phyloP scores from a whole-genome alignment of 78 protist species.

The Cavenderia fasciculata region DNA sequence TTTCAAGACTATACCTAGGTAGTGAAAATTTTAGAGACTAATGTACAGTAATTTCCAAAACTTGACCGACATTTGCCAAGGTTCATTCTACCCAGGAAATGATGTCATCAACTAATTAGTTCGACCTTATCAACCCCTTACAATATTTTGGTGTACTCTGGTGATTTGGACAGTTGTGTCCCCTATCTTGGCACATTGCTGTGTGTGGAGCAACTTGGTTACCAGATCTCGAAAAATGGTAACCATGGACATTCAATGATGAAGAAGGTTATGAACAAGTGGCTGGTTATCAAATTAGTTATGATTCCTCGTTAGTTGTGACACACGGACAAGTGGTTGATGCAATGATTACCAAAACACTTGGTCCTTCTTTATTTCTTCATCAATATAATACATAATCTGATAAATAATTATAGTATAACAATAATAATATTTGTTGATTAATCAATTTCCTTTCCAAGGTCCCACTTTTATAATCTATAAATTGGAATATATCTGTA shows the following conservation, averaged over 20 bases:
- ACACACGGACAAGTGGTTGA: too few species aligned
- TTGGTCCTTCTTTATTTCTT: too few species aligned
- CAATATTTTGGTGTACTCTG: conserved; percentile 36
- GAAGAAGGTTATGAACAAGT: background rate
- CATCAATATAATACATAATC: too few species aligned
- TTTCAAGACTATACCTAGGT: too few species aligned
- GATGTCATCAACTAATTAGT: background rate
- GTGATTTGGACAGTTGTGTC: conserved; percentile 47
- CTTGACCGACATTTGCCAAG: background rate
- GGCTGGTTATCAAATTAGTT: conserved; percentile 27
- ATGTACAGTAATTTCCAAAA: background rate
- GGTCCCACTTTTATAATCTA: too few species aligned
- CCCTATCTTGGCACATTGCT: conserved; percentile 33
- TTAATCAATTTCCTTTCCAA: too few species aligned
- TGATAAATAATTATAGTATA: too few species aligned
- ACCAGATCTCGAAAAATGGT: background rate
- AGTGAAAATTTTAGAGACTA: too few species aligned
- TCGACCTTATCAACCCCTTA: conserved; percentile 29
- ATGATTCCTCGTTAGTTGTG: too few species aligned
- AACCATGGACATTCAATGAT: conserved; percentile 12
- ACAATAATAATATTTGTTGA: too few species aligned
- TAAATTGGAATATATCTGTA: too few species aligned
- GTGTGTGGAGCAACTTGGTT: background rate
- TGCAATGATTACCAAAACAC: too few species aligned
- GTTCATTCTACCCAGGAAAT: background rate